Evolutionary conservation across 768 basidiomycete species (phyloP), one percentile per base, ranked within the genome.

Genomic region (Lactarius hengduanensis): DNA sequence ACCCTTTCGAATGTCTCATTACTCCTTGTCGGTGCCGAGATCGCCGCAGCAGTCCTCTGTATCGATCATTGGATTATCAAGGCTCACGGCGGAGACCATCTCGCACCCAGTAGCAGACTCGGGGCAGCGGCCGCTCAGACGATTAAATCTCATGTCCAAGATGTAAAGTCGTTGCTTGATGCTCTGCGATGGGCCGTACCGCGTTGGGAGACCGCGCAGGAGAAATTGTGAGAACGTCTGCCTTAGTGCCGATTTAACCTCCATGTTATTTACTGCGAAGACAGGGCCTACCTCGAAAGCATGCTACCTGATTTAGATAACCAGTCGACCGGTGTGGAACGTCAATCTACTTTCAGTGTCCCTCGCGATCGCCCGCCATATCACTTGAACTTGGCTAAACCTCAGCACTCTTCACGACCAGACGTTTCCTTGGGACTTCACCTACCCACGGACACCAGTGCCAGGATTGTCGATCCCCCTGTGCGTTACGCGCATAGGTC

Each of bases 161-260:
- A 71, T 34, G 11, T 71, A 20, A 41, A 61, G 4, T 59, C 41
- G 28, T 57, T 71, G 13, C 30, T 71, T 20, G 36, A 41, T 10
- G 62, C 65, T n/a, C 38, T 71, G n/a, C 59, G 61, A 57, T 69
- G 70, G 68, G 70, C 68, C 0, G 59, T 43, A 15, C 62, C 69
- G 8, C 60, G 70, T 30, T 71, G 70, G 70, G 70, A 71, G 43
- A 66, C 57, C 0, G 70, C 68, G 1, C 59, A 65, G 34, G 67
- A 68, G 16, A 63, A 10, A 41, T 18, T 70, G 69, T 69, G 50
- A 57, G 65, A 7, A 10, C 7, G 11, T 54, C 34, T 40, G 4
- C 45, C 28, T 28, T 26, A 20, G 30, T 20, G 2, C 28, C 6
- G 16, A 55, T 30, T 22, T 26, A 2, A 5, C n/a, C 16, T 13